Evolutionary conservation across 768 basidiomycete species (phyloP).

Genomic region (Lactarius indigo): DNA sequence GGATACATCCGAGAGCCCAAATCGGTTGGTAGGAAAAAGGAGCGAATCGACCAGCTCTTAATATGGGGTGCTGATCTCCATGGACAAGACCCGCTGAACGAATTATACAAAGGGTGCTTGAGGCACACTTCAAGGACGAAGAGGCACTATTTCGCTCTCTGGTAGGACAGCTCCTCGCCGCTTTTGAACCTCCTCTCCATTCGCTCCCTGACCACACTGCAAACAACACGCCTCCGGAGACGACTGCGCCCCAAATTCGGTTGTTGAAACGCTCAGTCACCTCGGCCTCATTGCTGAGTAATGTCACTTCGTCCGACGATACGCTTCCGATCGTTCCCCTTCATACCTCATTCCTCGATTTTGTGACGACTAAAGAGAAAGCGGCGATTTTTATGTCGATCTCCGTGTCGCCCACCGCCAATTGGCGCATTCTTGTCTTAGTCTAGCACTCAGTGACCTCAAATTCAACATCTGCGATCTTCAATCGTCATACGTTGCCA

Average conservation of each 20-base stretch:
- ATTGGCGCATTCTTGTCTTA: background rate
- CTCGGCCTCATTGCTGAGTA: constrained; percentile 1
- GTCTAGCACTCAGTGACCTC: background rate
- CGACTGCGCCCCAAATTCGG: background rate
- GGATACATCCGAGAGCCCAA: background rate
- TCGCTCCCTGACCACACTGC: background rate
- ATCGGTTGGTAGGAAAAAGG: background rate
- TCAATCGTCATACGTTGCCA: background rate
- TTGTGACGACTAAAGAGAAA: background rate
- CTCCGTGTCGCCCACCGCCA: background rate
- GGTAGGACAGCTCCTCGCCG: background rate
- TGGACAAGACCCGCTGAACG: background rate
- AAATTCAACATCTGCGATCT: constrained; percentile 5
- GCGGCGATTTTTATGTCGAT: background rate
- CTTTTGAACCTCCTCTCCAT: constrained; percentile 5
- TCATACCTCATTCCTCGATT: background rate
- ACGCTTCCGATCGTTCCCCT: background rate
- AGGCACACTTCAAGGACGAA: background rate
- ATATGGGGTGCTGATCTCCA: background rate
- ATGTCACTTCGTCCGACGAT: background rate
- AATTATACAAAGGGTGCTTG: background rate
- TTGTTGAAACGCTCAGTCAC: background rate
- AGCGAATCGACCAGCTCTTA: background rate
- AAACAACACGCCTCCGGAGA: background rate
- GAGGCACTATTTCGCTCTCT: background rate